Base-by-base conservation (phyloP, 75 land plant genomes). In the Pseudotsuga menziesii region DNA sequence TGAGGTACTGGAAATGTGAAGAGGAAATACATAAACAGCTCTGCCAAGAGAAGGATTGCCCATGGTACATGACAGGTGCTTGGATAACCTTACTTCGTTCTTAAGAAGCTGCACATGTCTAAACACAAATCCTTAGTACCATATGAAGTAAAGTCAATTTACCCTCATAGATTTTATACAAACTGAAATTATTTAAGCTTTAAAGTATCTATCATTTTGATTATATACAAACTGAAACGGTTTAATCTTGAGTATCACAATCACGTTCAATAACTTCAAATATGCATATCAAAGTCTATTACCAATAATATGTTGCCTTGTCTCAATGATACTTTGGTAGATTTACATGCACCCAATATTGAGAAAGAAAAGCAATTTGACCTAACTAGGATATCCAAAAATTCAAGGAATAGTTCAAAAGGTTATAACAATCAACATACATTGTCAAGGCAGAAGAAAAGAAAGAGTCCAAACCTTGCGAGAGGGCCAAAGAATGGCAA, bases 401-500 rank as follows among this genome's bases (percentile, higher is more conserved):
- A 20, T 14, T 15, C 26, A 62, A 52, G 5, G 4, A 35, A n/a
- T 17, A 1, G 2, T 20, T 60, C 27, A 44, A 77, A 29, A 62
- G 16, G 58, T 22, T 55, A 69, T 55, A 77, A 20, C 71, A 66
- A 26, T 27, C 13, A 54, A 72, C 20, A 61, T 59, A 2, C 22
- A 16, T 9, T 55, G 29, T 52, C 11, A 25, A 15, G 17, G 13
- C 59, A n/a, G 15, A 1, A 13, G n/a, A 75, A 17, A 61, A 69
- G 16, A 29, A n/a, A 70, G n/a, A 41, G 23, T 15, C 55, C n/a
- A 70, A 61, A 94, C 98, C 97, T 93, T 90, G 73, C 77, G 76
- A 72, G 92, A 96, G 77, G 94, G 86, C 78, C 84, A 89, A 72
- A 88, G 88, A 77, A 79, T 79, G 39, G 96, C 97, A 70, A 94